Conservation (phyloP, 768 basidiomycete species). For the Cantharellus anzutake region DNA sequence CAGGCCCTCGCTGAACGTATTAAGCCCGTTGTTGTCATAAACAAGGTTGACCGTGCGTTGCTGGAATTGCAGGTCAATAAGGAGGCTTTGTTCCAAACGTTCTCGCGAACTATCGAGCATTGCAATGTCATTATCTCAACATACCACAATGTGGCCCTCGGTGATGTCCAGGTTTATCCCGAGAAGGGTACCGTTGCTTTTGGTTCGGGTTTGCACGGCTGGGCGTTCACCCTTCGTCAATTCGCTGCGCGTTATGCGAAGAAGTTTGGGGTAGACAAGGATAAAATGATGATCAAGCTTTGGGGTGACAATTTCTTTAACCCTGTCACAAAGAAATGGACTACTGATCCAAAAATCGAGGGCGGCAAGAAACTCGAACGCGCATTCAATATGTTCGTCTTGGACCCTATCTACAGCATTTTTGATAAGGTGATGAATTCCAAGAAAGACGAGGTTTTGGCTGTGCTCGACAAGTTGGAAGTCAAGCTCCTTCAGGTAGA, state of each 20-base stretch:
- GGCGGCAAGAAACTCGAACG: slow-evolving; percentile 90
- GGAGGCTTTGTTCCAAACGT: slow-evolving; percentile 93
- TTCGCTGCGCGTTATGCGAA: slow-evolving; percentile 90
- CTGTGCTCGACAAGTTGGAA: slow-evolving; percentile 93
- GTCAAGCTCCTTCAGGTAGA: slow-evolving; percentile 75
- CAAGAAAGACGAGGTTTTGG: slow-evolving; percentile 74
- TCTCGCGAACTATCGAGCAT: slow-evolving; percentile 90
- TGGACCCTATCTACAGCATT: slow-evolving; percentile 97
- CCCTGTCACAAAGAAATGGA: slow-evolving; percentile 91
- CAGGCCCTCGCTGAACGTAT: slow-evolving; percentile 96
- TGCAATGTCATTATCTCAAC: slow-evolving; percentile 99
- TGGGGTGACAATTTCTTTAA: slow-evolving; percentile 99
- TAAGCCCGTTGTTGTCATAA: slow-evolving; percentile 98
- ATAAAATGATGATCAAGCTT: slow-evolving; percentile 92
- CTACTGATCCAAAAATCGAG: slow-evolving; percentile 52
- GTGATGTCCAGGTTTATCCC: slow-evolving; percentile 98
- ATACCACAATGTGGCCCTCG: slow-evolving; percentile 83
- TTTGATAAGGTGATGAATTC: slow-evolving; percentile 99
- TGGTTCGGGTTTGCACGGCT: slow-evolving; percentile 97
- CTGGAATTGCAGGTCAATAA: slow-evolving; percentile 95
- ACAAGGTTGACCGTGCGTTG: slow-evolving; percentile 99
- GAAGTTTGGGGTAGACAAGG: slow-evolving; percentile 97
- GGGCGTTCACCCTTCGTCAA: slow-evolving; percentile 98
- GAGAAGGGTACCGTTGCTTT: slow-evolving; percentile 97
- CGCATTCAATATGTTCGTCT: slow-evolving; percentile 95